A percentile compares a stretch with the other conserved stretches of the same genome.
Evolutionary conservation across 2,329 filamentous ascomycete species (phyloP).

Genomic region (Colletotrichum sp.): DNA sequence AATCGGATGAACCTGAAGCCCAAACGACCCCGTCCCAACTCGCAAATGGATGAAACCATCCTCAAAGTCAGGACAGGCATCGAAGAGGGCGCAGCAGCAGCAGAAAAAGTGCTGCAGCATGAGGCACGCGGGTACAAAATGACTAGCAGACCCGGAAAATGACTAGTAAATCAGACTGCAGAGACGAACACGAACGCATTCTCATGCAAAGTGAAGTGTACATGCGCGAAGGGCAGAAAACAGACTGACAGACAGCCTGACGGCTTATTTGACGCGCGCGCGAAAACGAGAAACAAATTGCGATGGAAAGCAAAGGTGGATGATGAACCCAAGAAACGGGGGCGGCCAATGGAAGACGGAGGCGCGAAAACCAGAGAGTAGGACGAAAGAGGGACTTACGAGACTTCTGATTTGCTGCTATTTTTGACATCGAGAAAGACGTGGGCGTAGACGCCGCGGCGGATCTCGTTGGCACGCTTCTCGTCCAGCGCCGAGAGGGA

Average conservation of each 20-base stretch:
- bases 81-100: not conserved
- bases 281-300: not conserved
- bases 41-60: not conserved
- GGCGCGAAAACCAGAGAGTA: not conserved
- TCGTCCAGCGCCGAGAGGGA: conserved; percentile 25
- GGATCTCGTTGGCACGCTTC: conserved; percentile 21
- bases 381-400: conserved; percentile 23
- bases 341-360: not conserved
- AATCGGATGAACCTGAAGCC: conserved; percentile 6
- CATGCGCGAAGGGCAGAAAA: not conserved
- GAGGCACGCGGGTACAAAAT: not conserved
- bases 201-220: not conserved
- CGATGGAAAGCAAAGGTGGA: not conserved
- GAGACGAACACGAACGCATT: not conserved
- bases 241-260: not conserved
- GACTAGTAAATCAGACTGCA: not conserved
- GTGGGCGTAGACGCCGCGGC: conserved; percentile 17
- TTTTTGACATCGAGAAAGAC: conserved; percentile 23
- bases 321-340: not conserved
- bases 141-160: not conserved
- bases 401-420: conserved; percentile 24
- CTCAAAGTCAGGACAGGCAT: not conserved
- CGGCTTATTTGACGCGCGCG: not conserved
- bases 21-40: not conserved
- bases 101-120: not conserved